phyloP scores from a whole-genome alignment of 1,284 basidiomycete genomes.

The Phenoliferia sp. region DNA sequence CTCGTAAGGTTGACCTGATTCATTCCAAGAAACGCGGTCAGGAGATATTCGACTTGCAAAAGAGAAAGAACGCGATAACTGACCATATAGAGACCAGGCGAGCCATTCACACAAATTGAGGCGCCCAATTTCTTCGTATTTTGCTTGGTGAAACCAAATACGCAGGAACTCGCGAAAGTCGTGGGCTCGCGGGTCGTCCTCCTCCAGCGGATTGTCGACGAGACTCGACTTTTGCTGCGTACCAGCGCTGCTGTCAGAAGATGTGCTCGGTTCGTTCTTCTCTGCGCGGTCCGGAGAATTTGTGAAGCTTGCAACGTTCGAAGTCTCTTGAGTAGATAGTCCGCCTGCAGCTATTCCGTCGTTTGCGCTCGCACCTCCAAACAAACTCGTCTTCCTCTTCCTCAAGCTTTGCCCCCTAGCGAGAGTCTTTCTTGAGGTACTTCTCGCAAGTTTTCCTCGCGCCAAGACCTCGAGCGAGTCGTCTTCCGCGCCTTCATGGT shows the following conservation, averaged over 20 bases:
- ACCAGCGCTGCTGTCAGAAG: neutral
- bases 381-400: neutral
- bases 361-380: neutral
- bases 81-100: conserved; percentile 66
- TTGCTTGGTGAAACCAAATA: conserved; percentile 49
- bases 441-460: neutral
- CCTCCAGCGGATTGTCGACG: conserved; percentile 15
- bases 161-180: conserved; percentile 68
- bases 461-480: neutral
- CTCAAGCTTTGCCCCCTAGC: neutral
- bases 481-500: conserved; percentile 2
- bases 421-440: neutral
- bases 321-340: too few species aligned
- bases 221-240: conserved; percentile 5
- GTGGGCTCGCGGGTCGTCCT: conserved; percentile 62
- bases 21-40: too few species aligned
- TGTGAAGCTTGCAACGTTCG: too few species aligned
- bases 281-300: neutral
- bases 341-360: too few species aligned
- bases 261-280: too few species aligned
- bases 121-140: conserved; percentile 50
- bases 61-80: neutral
- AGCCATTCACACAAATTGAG: conserved; percentile 71
- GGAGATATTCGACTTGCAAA: too few species aligned
- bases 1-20: conserved; percentile 12